Conservation (phyloP, 495 filamentous ascomycete species). For the Aspergillus cavernicola region DNA sequence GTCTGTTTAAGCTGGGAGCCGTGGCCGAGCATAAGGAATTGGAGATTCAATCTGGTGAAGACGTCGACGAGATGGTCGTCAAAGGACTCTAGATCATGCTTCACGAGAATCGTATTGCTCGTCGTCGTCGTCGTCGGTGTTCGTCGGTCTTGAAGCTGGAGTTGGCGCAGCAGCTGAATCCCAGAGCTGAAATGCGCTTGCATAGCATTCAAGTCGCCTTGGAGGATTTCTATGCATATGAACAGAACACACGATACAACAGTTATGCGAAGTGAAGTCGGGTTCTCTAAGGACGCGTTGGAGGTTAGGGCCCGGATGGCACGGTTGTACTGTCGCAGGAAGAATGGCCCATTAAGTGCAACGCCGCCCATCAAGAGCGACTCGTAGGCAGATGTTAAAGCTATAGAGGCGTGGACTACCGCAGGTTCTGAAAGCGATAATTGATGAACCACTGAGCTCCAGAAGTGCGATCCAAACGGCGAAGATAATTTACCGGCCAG, state of each 20-base stretch:
- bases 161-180: neutral
- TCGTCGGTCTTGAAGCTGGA: neutral
- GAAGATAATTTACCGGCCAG: neutral
- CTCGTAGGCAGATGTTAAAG: neutral
- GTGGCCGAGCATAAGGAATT: conserved; percentile 1
- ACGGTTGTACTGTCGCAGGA: conserved; percentile 2
- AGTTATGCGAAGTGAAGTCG: neutral
- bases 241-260: neutral
- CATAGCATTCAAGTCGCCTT: neutral
- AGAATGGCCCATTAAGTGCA: neutral
- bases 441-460: neutral
- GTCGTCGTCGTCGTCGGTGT: too few species aligned
- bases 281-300: neutral
- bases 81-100: neutral
- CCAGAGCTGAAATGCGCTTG: neutral
- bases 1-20: neutral
- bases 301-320: neutral
- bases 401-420: neutral
- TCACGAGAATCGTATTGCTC: neutral
- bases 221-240: neutral
- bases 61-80: neutral
- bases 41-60: neutral
- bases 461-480: neutral
- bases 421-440: neutral
- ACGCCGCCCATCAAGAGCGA: neutral